Percentiles rank a stretch among this genome's conserved stretches.
Conservation (phyloP, 441 rosid species). For the Euphorbia schlechtendalii region DNA sequence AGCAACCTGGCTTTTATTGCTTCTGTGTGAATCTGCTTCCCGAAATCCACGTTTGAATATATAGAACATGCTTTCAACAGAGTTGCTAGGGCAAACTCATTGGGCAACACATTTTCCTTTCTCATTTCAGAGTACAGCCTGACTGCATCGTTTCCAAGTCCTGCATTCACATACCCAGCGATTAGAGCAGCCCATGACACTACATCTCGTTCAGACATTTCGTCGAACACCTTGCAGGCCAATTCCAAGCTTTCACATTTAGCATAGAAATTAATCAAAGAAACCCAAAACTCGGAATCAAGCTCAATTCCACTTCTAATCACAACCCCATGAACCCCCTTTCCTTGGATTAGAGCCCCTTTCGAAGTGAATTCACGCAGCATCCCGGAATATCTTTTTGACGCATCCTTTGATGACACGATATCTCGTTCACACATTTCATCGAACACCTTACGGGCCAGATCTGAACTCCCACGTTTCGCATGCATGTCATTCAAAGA, state of each 20-base stretch:
- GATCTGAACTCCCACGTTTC: slow-evolving; percentile 36
- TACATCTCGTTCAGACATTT: slow-evolving; percentile 59
- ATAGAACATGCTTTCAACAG: slow-evolving; percentile 58
- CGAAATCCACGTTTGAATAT: slow-evolving; percentile 40
- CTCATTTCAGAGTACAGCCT: slow-evolving; percentile 43
- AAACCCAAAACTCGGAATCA: slow-evolving; percentile 47
- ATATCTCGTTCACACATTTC: slow-evolving; percentile 65
- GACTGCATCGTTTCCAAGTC: slow-evolving; percentile 39
- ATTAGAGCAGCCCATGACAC: slow-evolving; percentile 76
- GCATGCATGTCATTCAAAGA: slow-evolving; percentile 64
- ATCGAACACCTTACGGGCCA: slow-evolving; percentile 40
- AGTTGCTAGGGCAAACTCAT: slow-evolving; percentile 59
- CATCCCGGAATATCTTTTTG: slow-evolving; percentile 26
- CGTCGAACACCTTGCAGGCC: slow-evolving; percentile 47
- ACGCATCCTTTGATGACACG: too few species aligned
- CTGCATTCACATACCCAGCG: slow-evolving; percentile 49
- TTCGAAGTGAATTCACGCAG: slow-evolving; percentile 31
- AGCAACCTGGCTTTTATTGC: slow-evolving; percentile 48
- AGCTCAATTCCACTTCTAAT: slow-evolving; percentile 18
- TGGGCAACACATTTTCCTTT: slow-evolving; percentile 37
- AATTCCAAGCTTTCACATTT: slow-evolving; percentile 39
- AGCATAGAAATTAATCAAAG: slow-evolving; percentile 61
- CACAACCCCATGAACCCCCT: slow-evolving; percentile 30
- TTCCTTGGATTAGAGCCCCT: slow-evolving; percentile 28
- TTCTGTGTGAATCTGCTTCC: slow-evolving; percentile 60